Evolutionary conservation across 768 basidiomycete species (phyloP).

Genomic region (Rubroboletus pulcherrimus): DNA sequence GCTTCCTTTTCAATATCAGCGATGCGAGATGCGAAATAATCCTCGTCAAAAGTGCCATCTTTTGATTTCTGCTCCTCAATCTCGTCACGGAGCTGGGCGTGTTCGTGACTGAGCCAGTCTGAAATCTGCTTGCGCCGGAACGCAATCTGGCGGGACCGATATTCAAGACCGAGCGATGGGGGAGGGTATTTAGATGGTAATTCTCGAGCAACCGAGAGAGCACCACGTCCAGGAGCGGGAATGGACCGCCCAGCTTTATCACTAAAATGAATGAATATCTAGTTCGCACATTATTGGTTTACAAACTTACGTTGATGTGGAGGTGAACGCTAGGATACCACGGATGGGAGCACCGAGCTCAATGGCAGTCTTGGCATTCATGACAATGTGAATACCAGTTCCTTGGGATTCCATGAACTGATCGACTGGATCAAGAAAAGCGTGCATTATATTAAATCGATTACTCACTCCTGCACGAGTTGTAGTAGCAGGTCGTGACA

Average conservation of each 20-base stretch:
- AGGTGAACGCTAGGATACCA: constrained; percentile 91
- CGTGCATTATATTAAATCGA: background rate
- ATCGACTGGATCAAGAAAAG: constrained; percentile 2
- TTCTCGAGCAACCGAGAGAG: constrained; percentile 85
- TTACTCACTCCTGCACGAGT: constrained; percentile 85
- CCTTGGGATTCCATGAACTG: constrained; percentile 97
- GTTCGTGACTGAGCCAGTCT: constrained; percentile 91
- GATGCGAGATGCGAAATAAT: constrained; percentile 72
- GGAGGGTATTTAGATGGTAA: constrained; percentile 73
- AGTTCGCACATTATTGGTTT: background rate
- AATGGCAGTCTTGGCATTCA: constrained; percentile 94
- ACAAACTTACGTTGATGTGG: constrained; percentile 81
- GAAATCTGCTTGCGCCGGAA: constrained; percentile 96
- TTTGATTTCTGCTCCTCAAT: constrained; percentile 55
- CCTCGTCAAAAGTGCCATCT: constrained; percentile 51
- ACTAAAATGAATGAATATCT: constrained; percentile 36
- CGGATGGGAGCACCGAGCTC: constrained; percentile 93
- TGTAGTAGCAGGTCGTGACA: constrained; percentile 95
- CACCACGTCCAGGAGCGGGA: constrained; percentile 94
- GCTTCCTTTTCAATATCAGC: constrained; percentile 90
- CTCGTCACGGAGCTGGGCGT: constrained; percentile 79
- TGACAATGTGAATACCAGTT: constrained; percentile 93
- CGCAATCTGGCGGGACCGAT: constrained; percentile 88
- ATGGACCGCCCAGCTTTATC: constrained; percentile 99
- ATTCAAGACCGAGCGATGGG: constrained; percentile 77